These are phyloP conservation scores for Lenwebbia sp. DNA, from an alignment of 345 rosid genomes.

Conservation along the genomic window DNA sequence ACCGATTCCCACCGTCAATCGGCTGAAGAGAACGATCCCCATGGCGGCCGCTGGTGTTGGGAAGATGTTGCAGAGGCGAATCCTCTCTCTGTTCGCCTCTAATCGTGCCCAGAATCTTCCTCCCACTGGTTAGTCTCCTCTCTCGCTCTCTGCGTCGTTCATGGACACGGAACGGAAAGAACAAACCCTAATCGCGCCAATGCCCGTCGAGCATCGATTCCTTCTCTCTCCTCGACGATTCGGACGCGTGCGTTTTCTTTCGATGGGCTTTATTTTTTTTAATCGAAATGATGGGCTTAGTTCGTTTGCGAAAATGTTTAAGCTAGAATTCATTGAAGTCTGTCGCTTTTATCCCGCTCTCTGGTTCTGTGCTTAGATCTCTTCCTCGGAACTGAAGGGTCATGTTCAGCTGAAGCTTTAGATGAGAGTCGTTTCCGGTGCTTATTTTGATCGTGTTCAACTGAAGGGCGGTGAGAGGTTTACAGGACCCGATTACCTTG, in stretches of 20 bases:
- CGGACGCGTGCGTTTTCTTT: rapidly evolving
- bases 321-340: neutral
- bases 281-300: too few species aligned
- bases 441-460: neutral
- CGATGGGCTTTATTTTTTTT: too few species aligned
- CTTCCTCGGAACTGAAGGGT: neutral
- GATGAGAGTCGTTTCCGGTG: neutral
- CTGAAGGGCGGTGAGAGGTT: neutral
- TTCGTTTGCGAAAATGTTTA: neutral
- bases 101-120: neutral
- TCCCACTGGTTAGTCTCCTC: conserved; percentile 8
- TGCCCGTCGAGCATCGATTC: neutral
- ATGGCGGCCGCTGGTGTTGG: conserved; percentile 6
- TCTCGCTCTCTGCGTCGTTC: neutral
- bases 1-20: neutral
- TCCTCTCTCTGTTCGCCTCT: conserved; percentile 7
- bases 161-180: neutral
- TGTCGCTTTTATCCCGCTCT: neutral
- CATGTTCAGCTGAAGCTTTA: neutral
- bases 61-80: conserved; percentile 18
- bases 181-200: neutral
- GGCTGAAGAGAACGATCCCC: neutral
- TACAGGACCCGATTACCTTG: neutral
- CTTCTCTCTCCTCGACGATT: neutral
- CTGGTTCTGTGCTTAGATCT: neutral